Base-by-base conservation (phyloP, 2,329 filamentous ascomycete species). In the Penicillium freii region DNA sequence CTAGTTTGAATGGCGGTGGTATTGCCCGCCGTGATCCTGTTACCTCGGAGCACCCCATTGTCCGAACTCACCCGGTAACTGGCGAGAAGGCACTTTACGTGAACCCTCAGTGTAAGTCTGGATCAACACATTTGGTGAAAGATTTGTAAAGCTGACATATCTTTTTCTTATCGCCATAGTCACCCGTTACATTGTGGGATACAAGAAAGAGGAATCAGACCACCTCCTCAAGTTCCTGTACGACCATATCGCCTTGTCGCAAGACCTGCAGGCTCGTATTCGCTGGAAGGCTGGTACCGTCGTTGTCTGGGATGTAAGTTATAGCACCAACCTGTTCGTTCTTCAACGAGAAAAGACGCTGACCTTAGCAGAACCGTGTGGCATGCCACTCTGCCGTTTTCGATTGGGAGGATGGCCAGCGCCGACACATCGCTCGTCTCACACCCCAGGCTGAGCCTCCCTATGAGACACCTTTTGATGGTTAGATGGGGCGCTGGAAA, bases 161-260 rank as follows among this genome's bases (percentile, higher is more conserved):
- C 36, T 21, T 2, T 17, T 36, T 17, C 5, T 17, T 46, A 3
- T n/a, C 3, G 17, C 31, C 31, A 51, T 31, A 90, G 87, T 94
- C 77, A 93, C 90, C 5, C 86, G 90, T 50, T 81, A 87, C 31
- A 93, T 96, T 53, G 84, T 93, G 1, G 91, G 90, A 13, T 84
- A 88, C 69, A 95, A 96, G 77, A 90, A 91, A 70, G 91, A 96
- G 70, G 92, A 96, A 71, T 91, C 87, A 1, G 91, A 95, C 62
- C 81, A 82, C 47, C 78, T 92, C 10, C 80, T 92, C 57, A 90
- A 90, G 68, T 92, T 92, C 77, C 75, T 92, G 17, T 91, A 87
- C 71, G 84, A 91, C 68, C 89, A 92, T 67, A 85, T 91, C 51
- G 87, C 86, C 0, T 81, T 84, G 40, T 87, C 87, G 21, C 84